phyloP scores from a whole-genome alignment of 768 basidiomycete species.

The Suillus spraguei region DNA sequence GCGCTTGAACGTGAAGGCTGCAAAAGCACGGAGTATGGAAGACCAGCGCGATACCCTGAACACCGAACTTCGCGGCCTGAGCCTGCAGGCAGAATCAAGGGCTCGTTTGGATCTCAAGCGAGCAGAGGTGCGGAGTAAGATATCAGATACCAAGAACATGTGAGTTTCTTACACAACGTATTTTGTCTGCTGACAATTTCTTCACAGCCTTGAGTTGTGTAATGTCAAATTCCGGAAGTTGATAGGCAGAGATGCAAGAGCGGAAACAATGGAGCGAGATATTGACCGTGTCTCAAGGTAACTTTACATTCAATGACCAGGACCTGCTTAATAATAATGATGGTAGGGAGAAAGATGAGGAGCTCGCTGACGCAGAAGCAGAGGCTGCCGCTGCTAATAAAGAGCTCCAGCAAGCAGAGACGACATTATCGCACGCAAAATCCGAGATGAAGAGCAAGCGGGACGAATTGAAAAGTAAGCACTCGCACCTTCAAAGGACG shows the following conservation, averaged over 20 bases:
- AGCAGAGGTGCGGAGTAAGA: constrained; percentile 64
- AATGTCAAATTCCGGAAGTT: constrained; percentile 66
- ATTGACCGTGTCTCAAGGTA: constrained; percentile 62
- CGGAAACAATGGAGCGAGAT: constrained; percentile 74
- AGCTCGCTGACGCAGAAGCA: constrained; percentile 41
- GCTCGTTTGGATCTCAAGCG: constrained; percentile 79
- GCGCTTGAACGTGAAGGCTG: constrained; percentile 54
- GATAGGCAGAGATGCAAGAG: constrained; percentile 57
- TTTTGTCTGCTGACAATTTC: constrained; percentile 6
- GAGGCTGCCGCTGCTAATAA: constrained; percentile 48
- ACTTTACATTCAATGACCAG: constrained; percentile 24
- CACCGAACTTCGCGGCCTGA: constrained; percentile 68
- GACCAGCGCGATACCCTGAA: constrained; percentile 70
- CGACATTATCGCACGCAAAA: constrained; percentile 60
- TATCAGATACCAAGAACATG: constrained; percentile 68
- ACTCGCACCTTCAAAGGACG: constrained; percentile 11
- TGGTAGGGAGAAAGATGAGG: constrained; percentile 68
- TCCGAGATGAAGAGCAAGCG: constrained; percentile 62
- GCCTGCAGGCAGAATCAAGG: constrained; percentile 76
- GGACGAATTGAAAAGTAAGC: constrained; percentile 63
- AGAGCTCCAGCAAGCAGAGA: constrained; percentile 64
- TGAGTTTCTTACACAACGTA: constrained; percentile 37
- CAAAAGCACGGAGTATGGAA: constrained; percentile 62
- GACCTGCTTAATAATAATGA: background rate
- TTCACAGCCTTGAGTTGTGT: constrained; percentile 60